Conservation (phyloP, 306 rosid species). For the Delonix regia region DNA sequence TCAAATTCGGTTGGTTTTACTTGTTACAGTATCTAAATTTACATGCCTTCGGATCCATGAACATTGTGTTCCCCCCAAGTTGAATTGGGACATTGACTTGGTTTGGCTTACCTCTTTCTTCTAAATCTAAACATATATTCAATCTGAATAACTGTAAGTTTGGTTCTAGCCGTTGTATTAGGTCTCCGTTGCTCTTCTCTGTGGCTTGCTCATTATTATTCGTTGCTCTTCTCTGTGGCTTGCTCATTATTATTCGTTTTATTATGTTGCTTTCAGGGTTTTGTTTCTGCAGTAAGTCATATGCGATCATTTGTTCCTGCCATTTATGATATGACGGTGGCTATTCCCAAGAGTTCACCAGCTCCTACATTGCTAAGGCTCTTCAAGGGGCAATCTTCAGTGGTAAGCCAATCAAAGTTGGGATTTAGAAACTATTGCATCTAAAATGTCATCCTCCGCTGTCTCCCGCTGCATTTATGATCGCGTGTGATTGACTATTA, state of each 20-base stretch:
- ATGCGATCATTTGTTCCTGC: conserved; percentile 82
- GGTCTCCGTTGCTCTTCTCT: not conserved
- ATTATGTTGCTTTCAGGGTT: conserved; percentile 74
- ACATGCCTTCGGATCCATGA: not conserved
- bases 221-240: not conserved
- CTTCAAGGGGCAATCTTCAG: conserved; percentile 82
- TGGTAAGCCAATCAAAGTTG: conserved; percentile 59
- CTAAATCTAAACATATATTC: conserved; percentile 8
- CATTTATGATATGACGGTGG: conserved; percentile 67
- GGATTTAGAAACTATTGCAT: conserved; percentile 32
- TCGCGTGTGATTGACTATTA: not conserved
- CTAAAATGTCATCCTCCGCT: not conserved
- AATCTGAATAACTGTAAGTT: not conserved
- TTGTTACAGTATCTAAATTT: not conserved
- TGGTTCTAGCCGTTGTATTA: not conserved
- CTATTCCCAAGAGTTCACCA: conserved; percentile 85
- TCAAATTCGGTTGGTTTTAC: not conserved
- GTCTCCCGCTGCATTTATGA: not conserved
- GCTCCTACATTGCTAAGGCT: conserved; percentile 91
- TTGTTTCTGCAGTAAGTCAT: conserved; percentile 66
- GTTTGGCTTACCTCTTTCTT: conserved; percentile 25
- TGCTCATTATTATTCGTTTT: conserved; percentile 19
- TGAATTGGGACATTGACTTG: conserved; percentile 15
- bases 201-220: not conserved
- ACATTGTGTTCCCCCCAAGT: not conserved